These are phyloP conservation scores for Hypoxylon sp. DNA, from an alignment of 2,329 filamentous ascomycete species.

Conservation along the genomic window DNA sequence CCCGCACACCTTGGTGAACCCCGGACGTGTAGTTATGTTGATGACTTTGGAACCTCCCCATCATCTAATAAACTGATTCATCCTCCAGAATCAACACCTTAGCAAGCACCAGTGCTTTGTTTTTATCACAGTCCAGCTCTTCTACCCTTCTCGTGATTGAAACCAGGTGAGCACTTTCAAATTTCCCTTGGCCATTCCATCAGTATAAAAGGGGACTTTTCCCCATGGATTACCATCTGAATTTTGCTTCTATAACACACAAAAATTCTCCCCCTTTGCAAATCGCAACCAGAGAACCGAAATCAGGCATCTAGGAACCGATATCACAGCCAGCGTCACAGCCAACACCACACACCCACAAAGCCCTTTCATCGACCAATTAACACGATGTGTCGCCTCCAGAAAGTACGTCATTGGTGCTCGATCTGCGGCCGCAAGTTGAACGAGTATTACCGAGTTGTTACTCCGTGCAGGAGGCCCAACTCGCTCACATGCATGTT, in stretches of 20 bases:
- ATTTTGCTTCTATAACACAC: too few species aligned
- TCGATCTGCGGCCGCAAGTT: background rate
- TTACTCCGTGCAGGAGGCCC: too few species aligned
- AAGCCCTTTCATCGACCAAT: too few species aligned
- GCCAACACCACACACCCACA: background rate
- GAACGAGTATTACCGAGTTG: background rate
- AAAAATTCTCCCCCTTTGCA: background rate
- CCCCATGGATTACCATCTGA: background rate
- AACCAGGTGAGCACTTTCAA: background rate
- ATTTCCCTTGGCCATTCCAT: background rate
- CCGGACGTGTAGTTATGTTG: too few species aligned
- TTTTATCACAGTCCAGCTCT: too few species aligned
- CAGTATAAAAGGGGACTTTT: background rate
- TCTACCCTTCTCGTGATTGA: background rate
- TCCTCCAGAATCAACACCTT: too few species aligned
- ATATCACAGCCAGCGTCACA: background rate
- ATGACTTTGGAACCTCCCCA: too few species aligned
- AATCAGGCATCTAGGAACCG: background rate
- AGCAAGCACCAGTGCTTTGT: too few species aligned
- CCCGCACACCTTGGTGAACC: too few species aligned
- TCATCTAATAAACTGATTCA: too few species aligned
- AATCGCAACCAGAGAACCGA: background rate
- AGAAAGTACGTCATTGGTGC: background rate
- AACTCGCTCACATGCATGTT: too few species aligned
- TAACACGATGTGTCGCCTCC: background rate